Conservation (phyloP, 441 rosid species). For the Mallotus japonicus region DNA sequence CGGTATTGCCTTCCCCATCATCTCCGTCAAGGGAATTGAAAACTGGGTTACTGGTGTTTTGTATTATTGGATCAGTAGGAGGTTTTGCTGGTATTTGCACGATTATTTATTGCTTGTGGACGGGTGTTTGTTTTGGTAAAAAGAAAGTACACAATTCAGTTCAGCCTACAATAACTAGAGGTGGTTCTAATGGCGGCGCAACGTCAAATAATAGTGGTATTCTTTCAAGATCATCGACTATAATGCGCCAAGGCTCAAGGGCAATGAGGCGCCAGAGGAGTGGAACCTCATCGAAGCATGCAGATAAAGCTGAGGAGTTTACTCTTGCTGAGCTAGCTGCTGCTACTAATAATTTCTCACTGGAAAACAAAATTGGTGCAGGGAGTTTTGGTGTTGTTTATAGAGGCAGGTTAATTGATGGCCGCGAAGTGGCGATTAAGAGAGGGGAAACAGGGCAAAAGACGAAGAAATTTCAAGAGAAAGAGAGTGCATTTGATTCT, state of each 20-base stretch:
- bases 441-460: slow-evolving; percentile 58
- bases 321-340: slow-evolving; percentile 61
- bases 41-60: slow-evolving; percentile 55
- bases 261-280: slow-evolving; percentile 69
- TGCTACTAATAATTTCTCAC: slow-evolving; percentile 67
- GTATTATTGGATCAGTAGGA: slow-evolving; percentile 73
- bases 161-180: slow-evolving; percentile 62
- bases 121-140: slow-evolving; percentile 56
- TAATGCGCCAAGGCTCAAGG: slow-evolving; percentile 67
- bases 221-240: slow-evolving; percentile 46
- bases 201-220: slow-evolving; percentile 48
- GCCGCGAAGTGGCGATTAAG: slow-evolving; percentile 82
- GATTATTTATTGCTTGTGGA: slow-evolving; percentile 65
- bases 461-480: slow-evolving; percentile 61
- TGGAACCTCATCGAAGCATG: slow-evolving; percentile 69
- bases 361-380: slow-evolving; percentile 67
- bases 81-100: slow-evolving; percentile 55
- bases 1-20: slow-evolving; percentile 12
- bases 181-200: slow-evolving; percentile 49
- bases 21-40: slow-evolving; percentile 39
- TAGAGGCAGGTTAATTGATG: slow-evolving; percentile 56
- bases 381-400: slow-evolving; percentile 88
- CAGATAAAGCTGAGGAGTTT: slow-evolving; percentile 69
- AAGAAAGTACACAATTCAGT: slow-evolving; percentile 64
- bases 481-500: slow-evolving; percentile 84